Conservation (phyloP, 2,329 filamentous ascomycete species). For the Fusarium sp. region DNA sequence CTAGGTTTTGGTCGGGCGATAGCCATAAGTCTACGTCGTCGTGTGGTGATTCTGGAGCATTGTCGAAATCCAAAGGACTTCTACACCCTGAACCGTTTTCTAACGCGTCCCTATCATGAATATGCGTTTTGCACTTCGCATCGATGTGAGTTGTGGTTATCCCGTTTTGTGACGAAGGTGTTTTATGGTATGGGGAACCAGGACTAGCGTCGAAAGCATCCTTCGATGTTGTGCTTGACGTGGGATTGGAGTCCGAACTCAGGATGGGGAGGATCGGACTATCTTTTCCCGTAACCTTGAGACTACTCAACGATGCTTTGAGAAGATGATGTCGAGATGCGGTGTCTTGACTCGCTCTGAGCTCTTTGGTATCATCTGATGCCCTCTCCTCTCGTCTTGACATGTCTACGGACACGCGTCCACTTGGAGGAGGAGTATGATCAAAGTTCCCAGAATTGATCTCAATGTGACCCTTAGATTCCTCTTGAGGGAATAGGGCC, state of each 20-base stretch:
- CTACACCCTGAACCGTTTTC: neutral
- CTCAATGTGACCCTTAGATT: slow-evolving; percentile 30
- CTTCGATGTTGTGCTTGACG: neutral
- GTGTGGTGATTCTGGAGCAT: neutral
- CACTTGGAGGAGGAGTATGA: slow-evolving; percentile 52
- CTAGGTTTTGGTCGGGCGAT: neutral
- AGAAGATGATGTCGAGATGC: slow-evolving; percentile 43
- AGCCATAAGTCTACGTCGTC: neutral
- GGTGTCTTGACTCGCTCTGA: slow-evolving; percentile 15
- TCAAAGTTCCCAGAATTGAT: slow-evolving; percentile 51
- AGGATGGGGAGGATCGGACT: slow-evolving; percentile 38
- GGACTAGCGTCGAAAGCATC: neutral
- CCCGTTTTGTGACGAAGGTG: neutral
- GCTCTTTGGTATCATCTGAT: neutral
- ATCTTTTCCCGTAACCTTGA: slow-evolving; percentile 41
- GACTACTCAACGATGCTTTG: slow-evolving; percentile 40
- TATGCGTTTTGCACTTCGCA: neutral
- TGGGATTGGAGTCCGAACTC: slow-evolving; percentile 9
- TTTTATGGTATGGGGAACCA: neutral
- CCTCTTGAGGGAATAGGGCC: slow-evolving; percentile 34
- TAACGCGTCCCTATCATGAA: neutral
- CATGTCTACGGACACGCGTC: slow-evolving; percentile 47
- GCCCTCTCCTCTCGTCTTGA: slow-evolving; percentile 30
- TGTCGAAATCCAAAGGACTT: neutral
- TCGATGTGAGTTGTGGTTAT: neutral